Evolutionary conservation across 306 rosid genomes (phyloP).

Genomic region (Hylodesmum podocarpum): DNA sequence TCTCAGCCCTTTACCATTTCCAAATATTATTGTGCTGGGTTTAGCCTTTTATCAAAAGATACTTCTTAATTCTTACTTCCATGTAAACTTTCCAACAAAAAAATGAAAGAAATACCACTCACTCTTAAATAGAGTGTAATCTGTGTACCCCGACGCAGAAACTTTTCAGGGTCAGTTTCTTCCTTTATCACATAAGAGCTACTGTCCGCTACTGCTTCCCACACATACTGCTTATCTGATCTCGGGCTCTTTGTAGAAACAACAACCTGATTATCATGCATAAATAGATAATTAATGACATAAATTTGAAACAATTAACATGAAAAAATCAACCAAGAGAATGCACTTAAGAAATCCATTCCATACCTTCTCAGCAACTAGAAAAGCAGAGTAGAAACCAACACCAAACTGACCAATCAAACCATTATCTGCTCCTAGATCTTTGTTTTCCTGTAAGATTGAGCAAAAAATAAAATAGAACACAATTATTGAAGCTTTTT

Average conservation of each 20-base stretch:
- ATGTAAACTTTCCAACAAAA: neutral
- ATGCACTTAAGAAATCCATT: conserved; percentile 16
- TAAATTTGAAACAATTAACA: neutral
- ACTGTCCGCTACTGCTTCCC: conserved; percentile 92
- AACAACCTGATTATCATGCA: conserved; percentile 60
- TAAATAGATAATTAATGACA: conserved; percentile 33
- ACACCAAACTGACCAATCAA: conserved; percentile 99
- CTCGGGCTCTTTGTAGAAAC: conserved; percentile 95
- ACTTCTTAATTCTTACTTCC: neutral
- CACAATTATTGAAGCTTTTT: neutral
- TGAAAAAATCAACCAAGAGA: neutral
- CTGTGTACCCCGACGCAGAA: conserved; percentile 85
- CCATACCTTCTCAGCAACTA: conserved; percentile 88
- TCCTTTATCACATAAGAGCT: conserved; percentile 87
- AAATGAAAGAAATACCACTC: conserved; percentile 31
- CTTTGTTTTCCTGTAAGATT: conserved; percentile 75
- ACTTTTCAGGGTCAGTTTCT: conserved; percentile 87
- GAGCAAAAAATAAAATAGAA: neutral
- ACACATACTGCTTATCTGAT: conserved; percentile 86
- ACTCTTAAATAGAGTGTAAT: conserved; percentile 84
- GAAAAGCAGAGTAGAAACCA: conserved; percentile 97
- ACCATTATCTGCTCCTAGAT: conserved; percentile 81
- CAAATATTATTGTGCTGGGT: neutral
- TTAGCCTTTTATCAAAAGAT: neutral
- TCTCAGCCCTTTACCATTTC: neutral